Base-by-base conservation (phyloP, 2,329 filamentous ascomycete genomes). In the Grosmannia serpens region DNA sequence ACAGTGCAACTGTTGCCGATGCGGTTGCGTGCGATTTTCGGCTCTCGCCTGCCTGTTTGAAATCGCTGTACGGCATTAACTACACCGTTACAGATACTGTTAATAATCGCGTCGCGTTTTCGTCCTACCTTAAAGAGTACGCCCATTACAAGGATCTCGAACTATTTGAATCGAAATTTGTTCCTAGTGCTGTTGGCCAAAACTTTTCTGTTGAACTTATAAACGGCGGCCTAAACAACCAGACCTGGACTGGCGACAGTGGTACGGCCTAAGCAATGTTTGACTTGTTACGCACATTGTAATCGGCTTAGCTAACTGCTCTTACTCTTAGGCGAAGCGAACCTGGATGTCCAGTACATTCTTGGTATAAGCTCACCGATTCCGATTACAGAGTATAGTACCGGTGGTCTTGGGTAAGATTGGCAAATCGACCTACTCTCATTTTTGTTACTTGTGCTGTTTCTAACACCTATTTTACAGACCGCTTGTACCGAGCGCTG, bases 271-370 rank as follows among this genome's bases (percentile, higher is more conserved):
- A 2, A n/a, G 4, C 13, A 15, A 38, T n/a, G 35, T 9, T 15
- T 33, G n/a, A 11, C 24, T 22, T 24, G 4, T n/a, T 17, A 8
- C n/a, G 20, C 29, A 13, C 20, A 47, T 44, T 55, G 61, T n/a
- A n/a, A 31, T 31, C n/a, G n/a, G n/a, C n/a, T n/a, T n/a, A n/a
- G n/a, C n/a, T n/a, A n/a, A n/a, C n/a, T 69, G 46, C 41, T 38
- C 8, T 65, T 66, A 9, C 20, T 44, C 22, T 24, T n/a, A 70
- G 69, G 68, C 7, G 85, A 88, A 68, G 85, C 82, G 22, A 85
- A 84, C 61, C 73, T 87, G 15, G 84, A 88, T 65, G 73, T 83
- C 4, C 81, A 87, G 64, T 82, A 84, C 55, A 75, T 84, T 10
- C 66, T 83, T 10, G 76, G 77, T 13, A 72, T 86, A 59, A 77